A percentile compares a stretch with the other conserved stretches of the same genome.
Conservation (phyloP, 805 yeast genomes). For the Kurtzmaniella cleridarum region DNA sequence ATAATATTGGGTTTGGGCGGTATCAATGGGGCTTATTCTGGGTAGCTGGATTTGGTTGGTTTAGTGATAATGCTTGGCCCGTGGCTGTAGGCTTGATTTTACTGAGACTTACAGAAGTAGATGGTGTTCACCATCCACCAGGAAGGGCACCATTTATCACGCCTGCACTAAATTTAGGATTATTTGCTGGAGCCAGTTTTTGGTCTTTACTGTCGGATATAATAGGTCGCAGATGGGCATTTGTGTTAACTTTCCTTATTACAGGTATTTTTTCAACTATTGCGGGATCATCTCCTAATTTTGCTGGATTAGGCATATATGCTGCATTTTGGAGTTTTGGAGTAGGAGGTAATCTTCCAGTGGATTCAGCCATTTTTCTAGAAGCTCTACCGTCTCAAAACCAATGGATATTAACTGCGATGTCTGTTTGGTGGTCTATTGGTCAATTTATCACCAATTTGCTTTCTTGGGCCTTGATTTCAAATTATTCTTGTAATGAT, state of each 20-base stretch:
- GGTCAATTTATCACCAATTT: conserved; percentile 53
- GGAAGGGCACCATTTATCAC: conserved; percentile 31
- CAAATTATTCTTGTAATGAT: conserved; percentile 40
- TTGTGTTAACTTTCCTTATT: conserved; percentile 22
- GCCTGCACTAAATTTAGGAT: conserved; percentile 40
- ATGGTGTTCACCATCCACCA: conserved; percentile 32
- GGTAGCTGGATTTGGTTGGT: conserved; percentile 57
- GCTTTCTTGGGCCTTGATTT: conserved; percentile 52
- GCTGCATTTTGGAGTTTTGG: conserved; percentile 24
- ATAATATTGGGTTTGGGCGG: conserved; percentile 35
- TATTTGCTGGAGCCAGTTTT: conserved; percentile 23
- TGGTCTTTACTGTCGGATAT: conserved; percentile 27
- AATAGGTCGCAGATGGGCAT: conserved; percentile 26
- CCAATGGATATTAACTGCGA: conserved; percentile 23
- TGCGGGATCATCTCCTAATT: conserved; percentile 26
- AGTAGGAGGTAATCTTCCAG: conserved; percentile 29
- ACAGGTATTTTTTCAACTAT: conserved; percentile 21
- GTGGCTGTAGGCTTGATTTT: conserved; percentile 28
- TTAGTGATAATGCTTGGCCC: conserved; percentile 42
- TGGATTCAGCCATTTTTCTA: conserved; percentile 25
- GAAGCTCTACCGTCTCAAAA: conserved; percentile 22
- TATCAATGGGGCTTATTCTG: conserved; percentile 47
- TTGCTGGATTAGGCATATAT: conserved; percentile 23
- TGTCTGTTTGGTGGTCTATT: conserved; percentile 58
- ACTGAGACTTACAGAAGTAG: conserved; percentile 23